A percentile compares a stretch with the other conserved stretches of the same genome.
Conservation (phyloP, 345 rosid genomes). For the Melastoma malabathricum region DNA sequence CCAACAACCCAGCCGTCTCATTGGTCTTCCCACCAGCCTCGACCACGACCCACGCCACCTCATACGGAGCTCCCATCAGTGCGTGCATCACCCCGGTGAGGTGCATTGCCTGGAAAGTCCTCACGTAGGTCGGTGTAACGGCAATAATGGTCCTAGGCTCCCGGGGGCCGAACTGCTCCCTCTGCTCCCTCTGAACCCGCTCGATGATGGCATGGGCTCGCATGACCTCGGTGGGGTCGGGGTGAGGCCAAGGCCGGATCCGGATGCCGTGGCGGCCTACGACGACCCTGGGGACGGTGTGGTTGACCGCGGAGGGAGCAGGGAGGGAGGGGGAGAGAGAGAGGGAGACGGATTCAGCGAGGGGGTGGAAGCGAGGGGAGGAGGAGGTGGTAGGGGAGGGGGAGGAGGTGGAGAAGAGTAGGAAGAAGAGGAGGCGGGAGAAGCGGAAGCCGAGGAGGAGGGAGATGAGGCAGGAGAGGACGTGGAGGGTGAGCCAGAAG, state of each 20-base stretch:
- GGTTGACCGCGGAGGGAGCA: conserved; percentile 13
- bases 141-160: conserved; percentile 47
- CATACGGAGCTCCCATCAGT: conserved; percentile 75
- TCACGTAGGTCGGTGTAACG: conserved; percentile 85
- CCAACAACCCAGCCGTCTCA: conserved; percentile 57
- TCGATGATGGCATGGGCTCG: conserved; percentile 81
- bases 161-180: conserved; percentile 57
- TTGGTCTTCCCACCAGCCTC: conserved; percentile 82
- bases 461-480: conserved; percentile 75
- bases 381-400: conserved; percentile 13
- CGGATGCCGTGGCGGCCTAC: conserved; percentile 99
- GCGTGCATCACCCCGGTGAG: conserved; percentile 90
- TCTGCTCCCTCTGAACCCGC: conserved; percentile 87
- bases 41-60: conserved; percentile 87
- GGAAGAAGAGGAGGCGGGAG: conserved; percentile 83
- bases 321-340: conserved; percentile 16
- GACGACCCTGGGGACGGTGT: conserved; percentile 54
- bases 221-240: conserved; percentile 82
- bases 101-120: conserved; percentile 88
- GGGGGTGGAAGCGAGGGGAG: conserved; percentile 54
- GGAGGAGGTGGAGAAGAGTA: conserved; percentile 63
- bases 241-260: conserved; percentile 99
- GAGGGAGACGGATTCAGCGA: conserved; percentile 15
- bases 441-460: conserved; percentile 85
- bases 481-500: conserved; percentile 72